Conservation (phyloP, 805 yeast species). For the Yamadazyma ubonensis region DNA sequence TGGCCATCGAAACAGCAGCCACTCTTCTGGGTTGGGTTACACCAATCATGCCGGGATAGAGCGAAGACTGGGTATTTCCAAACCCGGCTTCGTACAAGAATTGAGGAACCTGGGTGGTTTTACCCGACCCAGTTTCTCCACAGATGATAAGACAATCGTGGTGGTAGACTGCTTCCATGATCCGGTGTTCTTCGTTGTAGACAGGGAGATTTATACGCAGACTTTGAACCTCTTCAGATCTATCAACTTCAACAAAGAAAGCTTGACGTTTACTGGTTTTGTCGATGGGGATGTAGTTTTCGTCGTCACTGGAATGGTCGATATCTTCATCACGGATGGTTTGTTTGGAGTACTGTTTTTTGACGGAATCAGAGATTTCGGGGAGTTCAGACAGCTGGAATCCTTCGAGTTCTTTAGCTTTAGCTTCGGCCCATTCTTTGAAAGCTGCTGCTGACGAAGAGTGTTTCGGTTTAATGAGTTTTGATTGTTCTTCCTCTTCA, state of each 20-base stretch:
- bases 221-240: constrained; percentile 65
- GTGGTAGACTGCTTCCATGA: constrained; percentile 94
- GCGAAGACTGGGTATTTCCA: constrained; percentile 58
- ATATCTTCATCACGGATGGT: constrained; percentile 67
- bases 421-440: constrained; percentile 85
- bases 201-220: constrained; percentile 80
- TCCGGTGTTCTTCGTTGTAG: constrained; percentile 81
- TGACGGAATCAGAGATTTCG: constrained; percentile 48
- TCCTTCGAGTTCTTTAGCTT: constrained; percentile 64
- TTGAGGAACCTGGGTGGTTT: constrained; percentile 97
- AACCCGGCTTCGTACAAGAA: constrained; percentile 91
- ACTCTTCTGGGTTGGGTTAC: constrained; percentile 94
- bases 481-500: constrained; percentile 28
- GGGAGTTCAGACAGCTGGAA: constrained; percentile 48
- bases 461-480: constrained; percentile 45
- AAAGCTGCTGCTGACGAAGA: constrained; percentile 52
- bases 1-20: constrained; percentile 90
- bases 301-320: constrained; percentile 67
- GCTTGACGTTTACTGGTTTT: constrained; percentile 56
- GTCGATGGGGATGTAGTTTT: constrained; percentile 57
- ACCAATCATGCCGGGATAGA: constrained; percentile 87
- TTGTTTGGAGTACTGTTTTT: constrained; percentile 44
- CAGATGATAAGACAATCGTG: constrained; percentile 88
- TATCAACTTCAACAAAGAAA: constrained; percentile 61
- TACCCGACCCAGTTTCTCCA: constrained; percentile 99